Conservation (phyloP, 176 grass and related monocot species). For the Melocanna baccifera region DNA sequence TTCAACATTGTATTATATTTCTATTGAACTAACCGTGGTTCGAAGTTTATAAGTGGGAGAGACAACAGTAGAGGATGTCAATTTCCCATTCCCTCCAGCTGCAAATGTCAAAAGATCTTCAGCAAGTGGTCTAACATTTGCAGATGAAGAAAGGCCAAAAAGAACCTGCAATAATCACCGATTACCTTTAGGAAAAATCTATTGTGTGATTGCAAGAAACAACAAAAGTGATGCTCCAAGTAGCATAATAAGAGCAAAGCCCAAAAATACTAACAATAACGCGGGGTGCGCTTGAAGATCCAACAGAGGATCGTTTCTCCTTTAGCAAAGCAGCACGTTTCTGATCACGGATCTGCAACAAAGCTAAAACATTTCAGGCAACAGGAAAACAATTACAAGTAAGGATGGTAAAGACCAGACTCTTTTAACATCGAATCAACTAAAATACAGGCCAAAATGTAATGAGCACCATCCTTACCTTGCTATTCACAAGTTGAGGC, state of each 20-base stretch:
- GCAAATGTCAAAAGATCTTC: constrained; percentile 61
- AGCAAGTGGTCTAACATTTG: constrained; percentile 55
- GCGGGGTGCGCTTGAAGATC: constrained; percentile 56
- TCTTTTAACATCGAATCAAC: not conserved
- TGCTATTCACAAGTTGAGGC: not conserved
- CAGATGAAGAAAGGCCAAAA: constrained; percentile 62
- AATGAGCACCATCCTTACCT: not conserved
- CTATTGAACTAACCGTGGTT: constrained; percentile 68
- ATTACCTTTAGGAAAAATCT: not conserved
- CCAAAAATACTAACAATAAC: constrained; percentile 62
- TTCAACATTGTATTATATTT: constrained; percentile 11
- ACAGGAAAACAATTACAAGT: not conserved
- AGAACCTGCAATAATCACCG: constrained; percentile 61
- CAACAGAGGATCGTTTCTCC: constrained; percentile 64
- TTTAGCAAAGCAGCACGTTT: constrained; percentile 84
- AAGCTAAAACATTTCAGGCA: constrained; percentile 17
- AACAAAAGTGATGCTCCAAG: not conserved
- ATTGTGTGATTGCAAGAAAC: constrained; percentile 6
- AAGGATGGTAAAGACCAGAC: not conserved
- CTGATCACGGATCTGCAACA: constrained; percentile 69
- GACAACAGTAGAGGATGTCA: constrained; percentile 52
- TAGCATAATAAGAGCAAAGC: constrained; percentile 8
- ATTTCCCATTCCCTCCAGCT: constrained; percentile 46
- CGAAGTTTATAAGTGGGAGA: constrained; percentile 73
- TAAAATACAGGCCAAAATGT: not conserved